Conservation (phyloP, 1,139 yeast genomes). For the Maudiozyma humilis region DNA sequence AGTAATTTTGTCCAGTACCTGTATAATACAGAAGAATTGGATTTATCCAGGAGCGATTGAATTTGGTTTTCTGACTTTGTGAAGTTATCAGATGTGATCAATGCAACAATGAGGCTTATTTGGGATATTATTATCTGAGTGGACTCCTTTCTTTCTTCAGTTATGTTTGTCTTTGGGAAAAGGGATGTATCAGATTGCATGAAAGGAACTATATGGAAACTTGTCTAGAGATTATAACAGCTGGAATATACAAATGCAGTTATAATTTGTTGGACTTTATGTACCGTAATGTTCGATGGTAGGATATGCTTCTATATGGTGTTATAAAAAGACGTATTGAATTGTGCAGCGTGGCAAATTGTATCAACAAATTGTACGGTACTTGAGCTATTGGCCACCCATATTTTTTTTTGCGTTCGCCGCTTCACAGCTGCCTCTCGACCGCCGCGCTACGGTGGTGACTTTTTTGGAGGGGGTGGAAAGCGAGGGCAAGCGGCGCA, state of each 20-base stretch:
- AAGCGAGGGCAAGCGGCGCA: too few species aligned
- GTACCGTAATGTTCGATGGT: background rate
- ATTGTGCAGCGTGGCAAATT: too few species aligned
- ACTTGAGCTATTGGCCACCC: too few species aligned
- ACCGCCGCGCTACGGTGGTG: too few species aligned
- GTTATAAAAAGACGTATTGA: too few species aligned
- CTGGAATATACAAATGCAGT: background rate
- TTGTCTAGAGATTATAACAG: background rate
- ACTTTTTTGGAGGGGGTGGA: too few species aligned
- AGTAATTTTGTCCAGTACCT: constrained; percentile 25
- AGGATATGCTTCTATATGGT: too few species aligned
- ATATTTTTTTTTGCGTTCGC: too few species aligned
- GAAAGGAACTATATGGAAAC: constrained; percentile 10
- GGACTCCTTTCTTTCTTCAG: constrained; percentile 22
- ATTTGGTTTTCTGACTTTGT: constrained; percentile 17
- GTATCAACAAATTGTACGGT: too few species aligned
- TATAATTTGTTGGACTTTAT: background rate
- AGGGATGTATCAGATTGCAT: constrained; percentile 19
- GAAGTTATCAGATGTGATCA: constrained; percentile 18
- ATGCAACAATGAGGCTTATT: constrained; percentile 22
- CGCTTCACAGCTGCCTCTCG: too few species aligned
- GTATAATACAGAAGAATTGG: constrained; percentile 16
- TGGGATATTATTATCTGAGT: constrained; percentile 24
- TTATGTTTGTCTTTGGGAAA: constrained; percentile 7
- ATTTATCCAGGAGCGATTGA: constrained; percentile 17